Base-by-base conservation (phyloP, 202 grass and related monocot species). In the Schoenoplectus tabernaemontani region DNA sequence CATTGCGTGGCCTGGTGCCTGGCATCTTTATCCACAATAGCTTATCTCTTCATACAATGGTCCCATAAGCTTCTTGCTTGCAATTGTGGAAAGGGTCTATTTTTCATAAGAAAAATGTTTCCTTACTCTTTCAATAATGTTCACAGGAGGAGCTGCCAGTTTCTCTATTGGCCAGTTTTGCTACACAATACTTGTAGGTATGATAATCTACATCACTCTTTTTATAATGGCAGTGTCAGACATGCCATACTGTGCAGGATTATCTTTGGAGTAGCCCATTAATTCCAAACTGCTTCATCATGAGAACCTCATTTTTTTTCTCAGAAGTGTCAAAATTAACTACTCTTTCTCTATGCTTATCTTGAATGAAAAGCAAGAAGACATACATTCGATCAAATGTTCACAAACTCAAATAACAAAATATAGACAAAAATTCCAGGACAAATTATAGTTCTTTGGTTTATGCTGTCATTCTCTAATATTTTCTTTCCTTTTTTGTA, bases 121-220 rank as follows among this genome's bases (percentile, higher is more conserved):
- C 81, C 64, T 51, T 82, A 94, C 74, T 87, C 89, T 23, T 94
- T 89, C 68, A 89, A 87, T 70, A 94, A 89, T 79, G 75, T 92
- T 34, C 87, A 92, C 78, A 81, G 85, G 59, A 87, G 88, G 37
- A 86, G 89, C 82, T 92, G 83, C 83, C 95, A 98, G 71, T 84
- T 98, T 92, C 83, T 98, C 47, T 94, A 94, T 77, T 98, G 89
- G 95, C 95, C 95, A 59, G 72, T 98, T 87, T 84, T 90, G 82
- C 91, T 95, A 58, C 88, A 87, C 81, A 84, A 72, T 69, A 84
- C 72, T 76, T 60, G 63, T 82, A 91, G 93, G 93, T 97, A 90
- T 83, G 13, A 72, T 74, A 74, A 54, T 67, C 17, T 67, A 10
- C 13, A 43, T 43, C 15, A 32, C 70, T 54, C 46, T 34, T 53